Evolutionary conservation across 257 asterid genomes (phyloP).

Genomic region (Thymus mandschuricus): DNA sequence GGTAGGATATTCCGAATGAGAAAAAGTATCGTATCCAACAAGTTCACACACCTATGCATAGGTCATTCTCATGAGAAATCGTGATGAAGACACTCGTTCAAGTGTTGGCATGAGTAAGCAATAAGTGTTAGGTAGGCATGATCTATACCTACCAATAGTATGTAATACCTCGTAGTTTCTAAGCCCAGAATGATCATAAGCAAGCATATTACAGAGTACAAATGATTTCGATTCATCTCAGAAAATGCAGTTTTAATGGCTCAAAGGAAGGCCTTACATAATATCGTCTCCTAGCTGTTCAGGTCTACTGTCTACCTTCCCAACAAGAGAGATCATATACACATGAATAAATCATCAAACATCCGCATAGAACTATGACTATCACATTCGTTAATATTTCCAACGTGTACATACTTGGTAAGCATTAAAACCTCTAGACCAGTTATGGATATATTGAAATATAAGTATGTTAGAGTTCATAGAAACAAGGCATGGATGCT

Average conservation of each 20-base stretch:
- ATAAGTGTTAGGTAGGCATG: not conserved
- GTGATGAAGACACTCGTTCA: not conserved
- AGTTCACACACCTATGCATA: not conserved
- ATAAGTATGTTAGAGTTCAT: not conserved
- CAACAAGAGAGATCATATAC: not conserved
- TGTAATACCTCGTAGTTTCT: not conserved
- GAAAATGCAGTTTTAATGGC: too few species aligned
- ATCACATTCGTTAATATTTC: not conserved
- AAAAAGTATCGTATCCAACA: not conserved
- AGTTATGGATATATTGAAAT: not conserved
- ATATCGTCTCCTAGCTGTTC: not conserved
- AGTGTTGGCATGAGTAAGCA: not conserved
- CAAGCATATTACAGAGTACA: not conserved
- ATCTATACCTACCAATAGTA: not conserved
- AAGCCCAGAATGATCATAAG: not conserved
- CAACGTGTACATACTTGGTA: not conserved
- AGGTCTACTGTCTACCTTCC: conserved; percentile 12
- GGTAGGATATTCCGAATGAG: conserved; percentile 8
- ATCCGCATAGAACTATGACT: not conserved
- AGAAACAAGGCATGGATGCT: not conserved
- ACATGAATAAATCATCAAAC: not conserved
- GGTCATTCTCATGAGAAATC: not conserved
- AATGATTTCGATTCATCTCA: not conserved
- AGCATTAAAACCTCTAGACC: not conserved
- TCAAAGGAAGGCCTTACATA: too few species aligned